A percentile compares a stretch with the other conserved stretches of the same genome.
These are phyloP conservation scores for Fallopia convolvulus DNA, from an alignment of 148 eudicot species.

Conservation along the genomic window DNA sequence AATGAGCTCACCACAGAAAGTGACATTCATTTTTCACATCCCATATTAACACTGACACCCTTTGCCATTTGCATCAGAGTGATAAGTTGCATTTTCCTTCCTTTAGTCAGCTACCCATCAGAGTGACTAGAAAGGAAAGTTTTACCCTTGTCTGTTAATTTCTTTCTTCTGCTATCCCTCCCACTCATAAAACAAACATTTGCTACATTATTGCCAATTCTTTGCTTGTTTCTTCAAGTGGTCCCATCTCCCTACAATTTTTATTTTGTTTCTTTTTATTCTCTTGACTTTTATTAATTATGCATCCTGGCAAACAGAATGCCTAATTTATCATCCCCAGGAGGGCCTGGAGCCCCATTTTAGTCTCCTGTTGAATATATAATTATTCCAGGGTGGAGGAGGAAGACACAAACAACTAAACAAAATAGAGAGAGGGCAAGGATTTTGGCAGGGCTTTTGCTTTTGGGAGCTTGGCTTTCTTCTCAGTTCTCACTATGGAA, in stretches of 20 bases:
- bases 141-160: not conserved
- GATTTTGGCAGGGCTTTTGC: constrained; percentile 1
- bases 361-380: not conserved
- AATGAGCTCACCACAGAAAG: no score
- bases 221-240: not conserved
- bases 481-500: not conserved
- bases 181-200: not conserved
- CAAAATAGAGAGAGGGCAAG: not conserved
- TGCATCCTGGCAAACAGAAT: not conserved
- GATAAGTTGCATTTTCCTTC: not conserved
- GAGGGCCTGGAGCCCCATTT: not conserved
- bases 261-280: not conserved
- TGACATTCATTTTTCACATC: not conserved
- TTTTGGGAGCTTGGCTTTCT: not conserved
- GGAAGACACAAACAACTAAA: not conserved
- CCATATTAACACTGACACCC: not conserved
- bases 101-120: not conserved
- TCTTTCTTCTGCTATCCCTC: not conserved
- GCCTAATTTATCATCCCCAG: constrained; percentile 1
- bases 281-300: not conserved
- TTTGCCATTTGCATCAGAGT: not conserved
- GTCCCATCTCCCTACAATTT: not conserved
- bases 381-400: not conserved
- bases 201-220: not conserved
- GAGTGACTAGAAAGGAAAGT: not conserved